phyloP scores from a whole-genome alignment of 2,329 filamentous ascomycete species.

The Fusarium anthophilum region DNA sequence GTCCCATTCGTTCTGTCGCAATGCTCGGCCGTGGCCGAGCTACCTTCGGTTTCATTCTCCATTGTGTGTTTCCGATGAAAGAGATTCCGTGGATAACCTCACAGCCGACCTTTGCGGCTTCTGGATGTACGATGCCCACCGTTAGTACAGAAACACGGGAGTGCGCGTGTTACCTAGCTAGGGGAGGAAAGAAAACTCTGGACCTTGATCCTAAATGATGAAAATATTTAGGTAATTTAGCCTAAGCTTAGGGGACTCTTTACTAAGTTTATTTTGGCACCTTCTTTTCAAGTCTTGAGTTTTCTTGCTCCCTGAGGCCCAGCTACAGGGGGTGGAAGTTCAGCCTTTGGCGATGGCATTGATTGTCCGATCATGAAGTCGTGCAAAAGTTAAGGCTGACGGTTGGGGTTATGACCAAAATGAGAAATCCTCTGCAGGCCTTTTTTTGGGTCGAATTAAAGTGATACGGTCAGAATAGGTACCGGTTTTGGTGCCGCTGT shows the following conservation, averaged over 20 bases:
- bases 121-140: background rate
- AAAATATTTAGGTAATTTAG: background rate
- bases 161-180: too few species aligned
- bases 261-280: background rate
- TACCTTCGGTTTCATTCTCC: background rate
- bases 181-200: background rate
- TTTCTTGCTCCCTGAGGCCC: background rate
- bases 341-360: background rate
- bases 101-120: background rate
- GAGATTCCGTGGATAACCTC: background rate
- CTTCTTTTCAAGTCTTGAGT: background rate
- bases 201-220: background rate
- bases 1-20: background rate
- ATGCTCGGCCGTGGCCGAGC: background rate
- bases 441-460: background rate
- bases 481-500: background rate
- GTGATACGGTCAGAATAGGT: background rate
- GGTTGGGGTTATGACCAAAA: background rate
- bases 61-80: background rate
- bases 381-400: background rate
- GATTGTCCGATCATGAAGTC: conserved; percentile 4
- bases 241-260: background rate
- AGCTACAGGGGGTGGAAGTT: background rate
- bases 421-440: background rate
- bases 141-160: background rate